phyloP scores from a whole-genome alignment of 139 green algal species.

The Chara braunii region DNA sequence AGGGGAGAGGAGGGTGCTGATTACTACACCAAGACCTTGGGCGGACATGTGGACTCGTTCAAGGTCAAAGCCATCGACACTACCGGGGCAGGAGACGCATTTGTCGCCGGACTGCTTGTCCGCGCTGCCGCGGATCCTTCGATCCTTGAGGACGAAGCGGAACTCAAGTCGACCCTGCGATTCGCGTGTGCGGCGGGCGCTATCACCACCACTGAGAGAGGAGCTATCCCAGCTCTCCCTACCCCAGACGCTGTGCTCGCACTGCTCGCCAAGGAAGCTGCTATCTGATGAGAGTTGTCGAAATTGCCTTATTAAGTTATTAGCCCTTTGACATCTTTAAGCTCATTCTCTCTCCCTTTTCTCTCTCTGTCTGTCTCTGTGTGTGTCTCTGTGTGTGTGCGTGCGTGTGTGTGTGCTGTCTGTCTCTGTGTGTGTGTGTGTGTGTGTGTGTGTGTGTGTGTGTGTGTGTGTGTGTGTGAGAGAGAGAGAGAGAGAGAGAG shows the following conservation, averaged over 20 bases:
- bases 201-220: conserved; percentile 22
- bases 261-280: background rate
- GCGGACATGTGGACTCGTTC: too few species aligned
- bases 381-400: too few species aligned
- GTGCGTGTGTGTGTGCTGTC: too few species aligned
- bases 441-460: too few species aligned
- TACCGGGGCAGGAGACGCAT: conserved; percentile 31
- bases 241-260: background rate
- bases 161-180: conserved; percentile 8
- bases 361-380: too few species aligned
- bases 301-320: too few species aligned
- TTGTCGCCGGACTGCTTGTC: conserved; percentile 34
- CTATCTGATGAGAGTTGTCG: too few species aligned
- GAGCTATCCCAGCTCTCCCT: conserved; percentile 31
- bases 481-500: too few species aligned
- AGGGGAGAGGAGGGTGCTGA: conserved; percentile 17
- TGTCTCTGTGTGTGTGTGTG: too few species aligned
- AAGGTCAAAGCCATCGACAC: conserved; percentile 29
- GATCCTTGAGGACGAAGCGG: conserved; percentile 13
- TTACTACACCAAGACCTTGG: conserved; percentile 39
- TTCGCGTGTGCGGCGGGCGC: conserved; percentile 35
- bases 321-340: too few species aligned
- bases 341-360: too few species aligned
- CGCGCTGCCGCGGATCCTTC: conserved; percentile 7
- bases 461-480: too few species aligned